These are phyloP conservation scores for Exophiala bonariae DNA, from an alignment of 2,329 filamentous ascomycete genomes.

Conservation along the genomic window DNA sequence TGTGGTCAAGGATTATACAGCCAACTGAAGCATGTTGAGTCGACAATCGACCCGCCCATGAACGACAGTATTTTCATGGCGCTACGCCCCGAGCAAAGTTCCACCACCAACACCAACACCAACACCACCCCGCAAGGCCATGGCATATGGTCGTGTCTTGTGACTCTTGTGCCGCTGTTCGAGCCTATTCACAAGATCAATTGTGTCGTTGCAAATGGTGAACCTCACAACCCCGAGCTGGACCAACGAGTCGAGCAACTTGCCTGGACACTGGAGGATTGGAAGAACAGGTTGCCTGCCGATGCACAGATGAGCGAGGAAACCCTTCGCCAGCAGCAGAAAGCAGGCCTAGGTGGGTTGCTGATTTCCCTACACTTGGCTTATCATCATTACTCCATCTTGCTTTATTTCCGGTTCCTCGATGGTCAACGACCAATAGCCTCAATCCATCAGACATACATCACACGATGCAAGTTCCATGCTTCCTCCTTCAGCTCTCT, in stretches of 20 bases:
- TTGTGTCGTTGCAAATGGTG: conserved; percentile 24
- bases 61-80: conserved; percentile 30
- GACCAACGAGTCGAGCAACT: conserved; percentile 20
- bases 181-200: conserved; percentile 38
- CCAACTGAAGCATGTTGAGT: conserved; percentile 27
- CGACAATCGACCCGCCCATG: conserved; percentile 30
- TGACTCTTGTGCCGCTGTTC: conserved; percentile 35
- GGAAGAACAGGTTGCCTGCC: conserved; percentile 10
- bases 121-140: conserved; percentile 23
- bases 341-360: conserved; percentile 31
- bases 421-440: conserved; percentile 23
- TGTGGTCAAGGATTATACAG: conserved; percentile 33
- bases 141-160: conserved; percentile 39
- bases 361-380: conserved; percentile 41
- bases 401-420: conserved; percentile 42
- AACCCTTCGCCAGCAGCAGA: conserved; percentile 21
- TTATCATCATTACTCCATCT: conserved; percentile 39
- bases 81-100: neutral
- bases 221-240: conserved; percentile 15
- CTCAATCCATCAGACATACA: conserved; percentile 1
- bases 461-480: neutral
- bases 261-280: conserved; percentile 19
- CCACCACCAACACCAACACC: neutral
- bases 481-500: conserved; percentile 14
- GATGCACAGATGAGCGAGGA: conserved; percentile 6